These are phyloP conservation scores for Glycine tomentella DNA, from an alignment of 306 rosid genomes.

Conservation along the genomic window DNA sequence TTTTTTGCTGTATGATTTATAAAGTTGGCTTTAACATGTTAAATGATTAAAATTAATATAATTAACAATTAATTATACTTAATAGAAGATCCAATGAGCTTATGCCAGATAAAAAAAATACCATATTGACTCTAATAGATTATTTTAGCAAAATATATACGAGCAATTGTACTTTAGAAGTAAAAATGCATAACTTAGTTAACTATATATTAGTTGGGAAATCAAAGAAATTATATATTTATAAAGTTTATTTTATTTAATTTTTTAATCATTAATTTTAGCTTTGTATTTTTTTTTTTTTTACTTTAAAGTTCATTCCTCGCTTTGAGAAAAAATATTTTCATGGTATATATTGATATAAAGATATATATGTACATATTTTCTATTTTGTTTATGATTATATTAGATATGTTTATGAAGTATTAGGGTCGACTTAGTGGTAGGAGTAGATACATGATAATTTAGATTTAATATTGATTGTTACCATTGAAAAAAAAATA, in stretches of 20 bases:
- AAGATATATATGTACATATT: too few species aligned
- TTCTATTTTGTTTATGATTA: background rate
- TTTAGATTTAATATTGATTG: too few species aligned
- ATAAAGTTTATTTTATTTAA: background rate
- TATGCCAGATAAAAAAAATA: background rate
- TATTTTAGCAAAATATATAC: background rate
- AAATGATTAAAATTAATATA: background rate
- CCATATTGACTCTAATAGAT: background rate
- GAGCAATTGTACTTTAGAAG: background rate
- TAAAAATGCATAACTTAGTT: background rate
- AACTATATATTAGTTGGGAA: background rate
- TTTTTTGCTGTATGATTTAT: background rate
- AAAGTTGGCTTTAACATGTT: background rate
- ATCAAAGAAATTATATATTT: background rate
- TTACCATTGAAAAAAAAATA: too few species aligned
- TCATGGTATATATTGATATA: too few species aligned
- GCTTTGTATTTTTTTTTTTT: background rate
- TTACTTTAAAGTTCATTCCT: background rate
- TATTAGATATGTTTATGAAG: background rate
- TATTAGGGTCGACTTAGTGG: too few species aligned
- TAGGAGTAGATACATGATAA: too few species aligned
- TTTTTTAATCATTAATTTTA: background rate
- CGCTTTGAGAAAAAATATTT: background rate
- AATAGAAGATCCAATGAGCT: background rate
- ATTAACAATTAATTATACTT: background rate